Evolutionary conservation across 163 green algal genomes (phyloP), one percentile per base, ranked within the genome.

Genomic region (Prototheca cutis): DNA sequence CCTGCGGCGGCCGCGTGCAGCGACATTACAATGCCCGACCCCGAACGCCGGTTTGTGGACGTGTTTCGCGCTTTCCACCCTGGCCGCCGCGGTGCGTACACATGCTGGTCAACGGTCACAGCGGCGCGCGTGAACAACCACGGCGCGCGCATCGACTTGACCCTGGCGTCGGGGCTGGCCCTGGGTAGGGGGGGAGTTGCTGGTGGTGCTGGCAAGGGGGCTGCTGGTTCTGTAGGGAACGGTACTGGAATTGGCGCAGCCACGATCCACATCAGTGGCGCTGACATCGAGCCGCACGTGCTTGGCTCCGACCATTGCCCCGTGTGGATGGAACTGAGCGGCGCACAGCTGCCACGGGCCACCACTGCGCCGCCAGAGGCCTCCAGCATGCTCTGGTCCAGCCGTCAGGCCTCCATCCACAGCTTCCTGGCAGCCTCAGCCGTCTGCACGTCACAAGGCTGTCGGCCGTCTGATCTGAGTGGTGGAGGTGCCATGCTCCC

Each of bases 111-210:
- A 61, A 84, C 73, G 7, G 58, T 58, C 7, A 78, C 74, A 1
- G 67, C 69, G 0, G 83, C 85, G 0, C 66, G 85, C 1, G 53
- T 77, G 29, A 86, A 88, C 72, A 92, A 94, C 66, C 89, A 81
- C 47, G 86, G 86, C 52, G 69, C 66, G 21, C 70, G 86, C 23
- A 93, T 94, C 21, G 86, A 94, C 70, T 67, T 88, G n/a, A 74
- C 85, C 21, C 59, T 94, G 25, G 66, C 67, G 4, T 73, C 69
- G 0, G 74, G 74, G 32, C 30, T 72, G 18, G 10, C 40, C 4
- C 0, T 15, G n/a, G n/a, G n/a, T n/a, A n/a, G n/a, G n/a, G n/a
- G n/a, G n/a, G n/a, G n/a, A n/a, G n/a, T n/a, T n/a, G n/a, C n/a
- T n/a, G n/a, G n/a, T n/a, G n/a, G n/a, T n/a, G n/a, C n/a, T n/a